phyloP scores from a whole-genome alignment of 805 yeast genomes.

The Metschnikowia baotianmanensis region DNA sequence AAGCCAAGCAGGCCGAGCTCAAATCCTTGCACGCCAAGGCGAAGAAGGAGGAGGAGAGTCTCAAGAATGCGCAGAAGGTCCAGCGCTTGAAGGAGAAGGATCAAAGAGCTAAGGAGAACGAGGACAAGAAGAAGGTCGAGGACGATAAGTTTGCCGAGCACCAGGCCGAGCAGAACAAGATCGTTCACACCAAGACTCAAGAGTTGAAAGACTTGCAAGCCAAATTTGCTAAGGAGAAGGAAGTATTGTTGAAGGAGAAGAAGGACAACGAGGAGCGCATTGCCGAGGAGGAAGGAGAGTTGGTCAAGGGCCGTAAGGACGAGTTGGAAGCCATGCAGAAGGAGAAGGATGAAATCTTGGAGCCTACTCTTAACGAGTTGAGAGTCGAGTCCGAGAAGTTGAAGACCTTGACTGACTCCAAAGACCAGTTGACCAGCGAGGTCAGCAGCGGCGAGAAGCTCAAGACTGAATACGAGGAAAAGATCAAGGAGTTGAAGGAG shows the following conservation, averaged over 20 bases:
- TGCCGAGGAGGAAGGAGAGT: slow-evolving; percentile 41
- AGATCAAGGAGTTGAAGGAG: slow-evolving; percentile 42
- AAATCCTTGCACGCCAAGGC: slow-evolving; percentile 30
- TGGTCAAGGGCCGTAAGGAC: slow-evolving; percentile 43
- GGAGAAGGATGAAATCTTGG: slow-evolving; percentile 51
- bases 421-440: slow-evolving; percentile 44
- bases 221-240: slow-evolving; percentile 40
- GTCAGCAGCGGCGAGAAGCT: slow-evolving; percentile 43
- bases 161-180: slow-evolving; percentile 30
- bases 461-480: slow-evolving; percentile 44
- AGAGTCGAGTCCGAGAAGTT: slow-evolving; percentile 48
- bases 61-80: slow-evolving; percentile 31
- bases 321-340: slow-evolving; percentile 49
- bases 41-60: slow-evolving; percentile 24
- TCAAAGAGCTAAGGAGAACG: slow-evolving; percentile 31
- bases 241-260: slow-evolving; percentile 44
- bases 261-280: slow-evolving; percentile 45
- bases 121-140: slow-evolving; percentile 31
- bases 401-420: slow-evolving; percentile 47
- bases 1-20: slow-evolving; percentile 36
- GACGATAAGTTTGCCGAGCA: slow-evolving; percentile 28
- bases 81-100: slow-evolving; percentile 37
- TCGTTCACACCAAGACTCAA: slow-evolving; percentile 26
- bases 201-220: slow-evolving; percentile 37
- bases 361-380: slow-evolving; percentile 55